Percentiles rank a stretch among this genome's conserved stretches.
Conservation (phyloP, 129 eudicot species). For the Mikania micrantha region DNA sequence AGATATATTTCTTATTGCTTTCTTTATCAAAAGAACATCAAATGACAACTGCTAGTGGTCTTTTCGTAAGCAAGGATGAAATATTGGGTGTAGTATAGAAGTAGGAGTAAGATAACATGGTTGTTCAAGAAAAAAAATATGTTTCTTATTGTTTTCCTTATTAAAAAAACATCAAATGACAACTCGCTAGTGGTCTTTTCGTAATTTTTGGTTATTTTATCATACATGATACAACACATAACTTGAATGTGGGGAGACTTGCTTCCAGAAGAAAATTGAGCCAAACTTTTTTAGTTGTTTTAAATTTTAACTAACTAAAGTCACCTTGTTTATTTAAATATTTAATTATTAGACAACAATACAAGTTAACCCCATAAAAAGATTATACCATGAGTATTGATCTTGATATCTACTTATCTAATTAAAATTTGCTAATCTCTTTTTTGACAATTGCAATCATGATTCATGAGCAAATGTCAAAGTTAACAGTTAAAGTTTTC, state of each 20-base stretch:
- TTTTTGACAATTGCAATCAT: conserved; percentile 2
- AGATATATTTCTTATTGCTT: too few relatives aligned
- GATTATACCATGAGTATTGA: not conserved
- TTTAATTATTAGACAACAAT: too few relatives aligned
- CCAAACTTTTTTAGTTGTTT: too few relatives aligned
- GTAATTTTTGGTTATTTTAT: not conserved
- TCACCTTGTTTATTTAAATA: not conserved
- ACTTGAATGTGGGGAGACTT: not conserved
- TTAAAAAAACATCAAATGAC: not conserved
- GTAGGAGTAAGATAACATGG: too few relatives aligned
- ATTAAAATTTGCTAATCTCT: not conserved
- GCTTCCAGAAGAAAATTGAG: not conserved
- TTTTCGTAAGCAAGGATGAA: too few relatives aligned
- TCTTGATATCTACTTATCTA: conserved; percentile 1
- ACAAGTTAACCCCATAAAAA: too few relatives aligned
- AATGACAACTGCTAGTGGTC: too few relatives aligned
- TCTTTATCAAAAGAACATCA: too few relatives aligned
- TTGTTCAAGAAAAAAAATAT: too few relatives aligned
- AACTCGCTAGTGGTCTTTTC: not conserved
- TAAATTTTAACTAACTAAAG: not conserved
- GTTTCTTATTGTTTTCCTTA: too few relatives aligned
- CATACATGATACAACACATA: not conserved
- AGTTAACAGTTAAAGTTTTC: not conserved
- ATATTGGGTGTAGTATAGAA: too few relatives aligned
- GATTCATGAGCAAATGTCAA: conserved; percentile 12